Conservation (phyloP, 2,329 filamentous ascomycete species). For the Amylocarpus encephaloides region DNA sequence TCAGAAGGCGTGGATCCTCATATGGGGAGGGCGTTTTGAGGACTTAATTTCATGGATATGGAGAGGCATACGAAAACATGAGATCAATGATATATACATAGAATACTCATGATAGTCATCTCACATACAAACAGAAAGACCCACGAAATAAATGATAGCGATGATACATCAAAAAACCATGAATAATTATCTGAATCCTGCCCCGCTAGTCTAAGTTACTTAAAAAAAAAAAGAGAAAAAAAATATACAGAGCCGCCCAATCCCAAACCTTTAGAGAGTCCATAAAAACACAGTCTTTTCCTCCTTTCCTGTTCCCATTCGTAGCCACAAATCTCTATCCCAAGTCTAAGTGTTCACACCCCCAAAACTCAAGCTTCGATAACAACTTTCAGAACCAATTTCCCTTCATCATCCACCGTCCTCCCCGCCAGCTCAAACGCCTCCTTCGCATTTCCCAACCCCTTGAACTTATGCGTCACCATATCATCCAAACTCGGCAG, state of each 20-base stretch:
- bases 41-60: slow-evolving; percentile 11
- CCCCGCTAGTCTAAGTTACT: background rate
- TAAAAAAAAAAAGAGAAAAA: background rate
- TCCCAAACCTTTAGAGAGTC: background rate
- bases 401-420: slow-evolving; percentile 61
- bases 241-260: slow-evolving; percentile 2
- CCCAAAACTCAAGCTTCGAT: slow-evolving; percentile 41
- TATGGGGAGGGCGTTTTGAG: slow-evolving; percentile 17
- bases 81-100: slow-evolving; percentile 15
- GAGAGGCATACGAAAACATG: slow-evolving; percentile 8
- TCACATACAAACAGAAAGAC: too few species aligned
- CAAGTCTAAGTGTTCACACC: slow-evolving; percentile 36
- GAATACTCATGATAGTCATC: background rate
- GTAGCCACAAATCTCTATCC: background rate
- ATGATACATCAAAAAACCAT: background rate
- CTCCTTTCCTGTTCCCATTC: background rate
- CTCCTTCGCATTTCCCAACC: slow-evolving; percentile 52
- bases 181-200: background rate
- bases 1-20: slow-evolving; percentile 8
- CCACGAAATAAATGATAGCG: too few species aligned
- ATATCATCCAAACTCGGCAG: slow-evolving; percentile 62
- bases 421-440: slow-evolving; percentile 67
- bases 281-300: background rate
- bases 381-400: slow-evolving; percentile 67
- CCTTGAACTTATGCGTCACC: slow-evolving; percentile 67